Base-by-base conservation (phyloP, 176 grass and related monocot genomes). In the Carex pumila region DNA sequence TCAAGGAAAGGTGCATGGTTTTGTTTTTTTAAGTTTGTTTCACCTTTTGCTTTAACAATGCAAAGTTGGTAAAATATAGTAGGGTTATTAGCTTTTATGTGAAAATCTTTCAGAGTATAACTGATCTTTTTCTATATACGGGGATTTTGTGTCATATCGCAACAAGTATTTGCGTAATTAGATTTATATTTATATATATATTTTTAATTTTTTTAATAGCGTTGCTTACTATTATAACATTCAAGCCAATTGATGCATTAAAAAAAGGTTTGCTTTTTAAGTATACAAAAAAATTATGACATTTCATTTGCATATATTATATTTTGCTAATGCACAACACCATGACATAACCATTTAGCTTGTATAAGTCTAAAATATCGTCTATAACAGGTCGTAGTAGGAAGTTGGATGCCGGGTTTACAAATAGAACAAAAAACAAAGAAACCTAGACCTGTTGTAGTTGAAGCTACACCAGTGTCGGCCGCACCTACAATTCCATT, bases 351-450 rank as follows among this genome's bases (percentile, higher is more conserved):
- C 29, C 15, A 49, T 12, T 29, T 52, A 57, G 50, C 29, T 78
- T 17, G 49, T 34, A 2, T 50, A 12, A 50, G 8, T 71, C 13
- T 74, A 74, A 74, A 3, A 17, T 56, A 57, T 54, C 47, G 73
- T 79, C 6, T 88, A 6, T 84, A 68, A 21, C 86, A 99, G 96
- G 87, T 99, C 25, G 96, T 99, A 79, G 91, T 99, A 19, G 93
- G 96, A 90, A 99, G 91, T 85, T 99, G 94, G 84, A 81, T 99
- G 3, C 96, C 93, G 7, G 91, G 93, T 17, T 94, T 89, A 75
- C 89, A 94, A 80, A 18, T 91, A 90, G 91, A 95, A 41, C 96
- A 92, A 61, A 91, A 89, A 80, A 87, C 80, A 21, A 99, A 89
- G 91, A 92, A 92, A 83, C 83, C 91, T 2, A 55, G 81, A 83